phyloP scores from a whole-genome alignment of 2,329 filamentous ascomycete species.

The Botryotinia globosa region DNA sequence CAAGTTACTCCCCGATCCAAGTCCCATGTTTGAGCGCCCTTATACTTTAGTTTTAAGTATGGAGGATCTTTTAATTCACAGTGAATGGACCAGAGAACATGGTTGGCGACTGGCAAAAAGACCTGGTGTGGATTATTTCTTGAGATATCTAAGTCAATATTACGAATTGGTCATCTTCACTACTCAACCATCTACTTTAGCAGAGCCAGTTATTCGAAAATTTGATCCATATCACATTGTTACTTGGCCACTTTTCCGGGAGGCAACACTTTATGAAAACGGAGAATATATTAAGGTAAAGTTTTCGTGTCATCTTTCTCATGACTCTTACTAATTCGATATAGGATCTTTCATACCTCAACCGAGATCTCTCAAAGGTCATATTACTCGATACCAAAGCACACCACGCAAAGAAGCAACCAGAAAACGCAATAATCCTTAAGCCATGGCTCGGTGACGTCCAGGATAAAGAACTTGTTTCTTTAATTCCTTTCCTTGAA shows the following conservation, averaged over 20 bases:
- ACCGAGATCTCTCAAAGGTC: slow-evolving; percentile 91
- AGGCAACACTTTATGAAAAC: slow-evolving; percentile 95
- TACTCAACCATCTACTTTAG: slow-evolving; percentile 76
- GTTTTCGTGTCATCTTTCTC: no score
- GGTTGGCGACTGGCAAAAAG: slow-evolving; percentile 95
- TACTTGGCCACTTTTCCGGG: slow-evolving; percentile 89
- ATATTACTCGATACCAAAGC: slow-evolving; percentile 89
- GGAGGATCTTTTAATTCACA: slow-evolving; percentile 92
- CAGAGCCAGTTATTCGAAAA: slow-evolving; percentile 85
- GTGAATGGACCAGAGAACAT: slow-evolving; percentile 89
- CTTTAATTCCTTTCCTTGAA: slow-evolving; percentile 93
- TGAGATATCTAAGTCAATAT: slow-evolving; percentile 95
- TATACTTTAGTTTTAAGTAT: slow-evolving; percentile 91
- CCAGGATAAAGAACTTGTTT: slow-evolving; percentile 81
- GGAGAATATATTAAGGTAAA: slow-evolving; percentile 91
- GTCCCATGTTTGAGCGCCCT: slow-evolving; percentile 76
- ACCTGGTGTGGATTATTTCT: slow-evolving; percentile 93
- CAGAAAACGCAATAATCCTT: slow-evolving; percentile 93
- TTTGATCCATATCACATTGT: slow-evolving; percentile 94
- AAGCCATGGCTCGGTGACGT: slow-evolving; percentile 85
- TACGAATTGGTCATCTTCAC: slow-evolving; percentile 98
- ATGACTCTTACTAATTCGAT: slow-evolving; percentile 28
- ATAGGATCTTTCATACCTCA: slow-evolving; percentile 94
- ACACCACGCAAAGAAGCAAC: slow-evolving; percentile 79
- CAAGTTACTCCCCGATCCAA: slow-evolving; percentile 81